Evolutionary conservation across 73 alveolate species (phyloP).

Genomic region (Stentor coeruleus): DNA sequence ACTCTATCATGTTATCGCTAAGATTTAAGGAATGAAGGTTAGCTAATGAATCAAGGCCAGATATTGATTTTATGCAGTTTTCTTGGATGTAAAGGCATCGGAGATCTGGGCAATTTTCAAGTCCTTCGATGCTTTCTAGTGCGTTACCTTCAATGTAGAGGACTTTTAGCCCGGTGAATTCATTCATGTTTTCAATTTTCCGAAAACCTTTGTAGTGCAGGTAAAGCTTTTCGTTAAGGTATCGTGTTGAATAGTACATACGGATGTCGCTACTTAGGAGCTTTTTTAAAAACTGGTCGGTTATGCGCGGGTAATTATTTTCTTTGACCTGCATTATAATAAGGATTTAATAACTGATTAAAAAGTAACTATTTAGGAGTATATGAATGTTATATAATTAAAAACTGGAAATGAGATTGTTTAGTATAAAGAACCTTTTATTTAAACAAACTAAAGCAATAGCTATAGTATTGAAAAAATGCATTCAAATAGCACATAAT

Average conservation of each 20-base stretch:
- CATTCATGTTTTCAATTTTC: slow-evolving; percentile 89
- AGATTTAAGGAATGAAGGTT: slow-evolving; percentile 72
- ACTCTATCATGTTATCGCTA: slow-evolving; percentile 71
- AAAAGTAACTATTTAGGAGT: no score
- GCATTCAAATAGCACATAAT: no score
- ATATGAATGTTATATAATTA: no score
- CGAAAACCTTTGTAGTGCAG: slow-evolving; percentile 92
- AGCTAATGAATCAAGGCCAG: slow-evolving; percentile 66
- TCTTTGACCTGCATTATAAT: not conserved
- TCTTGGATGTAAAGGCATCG: slow-evolving; percentile 79
- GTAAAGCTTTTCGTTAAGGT: slow-evolving; percentile 92
- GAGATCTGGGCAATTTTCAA: slow-evolving; percentile 64
- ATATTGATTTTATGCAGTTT: slow-evolving; percentile 78
- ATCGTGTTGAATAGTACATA: slow-evolving; percentile 89
- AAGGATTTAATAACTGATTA: not conserved
- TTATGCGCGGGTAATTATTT: slow-evolving; percentile 14
- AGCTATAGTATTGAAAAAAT: no score
- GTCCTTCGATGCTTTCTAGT: slow-evolving; percentile 71
- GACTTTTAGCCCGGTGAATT: slow-evolving; percentile 82
- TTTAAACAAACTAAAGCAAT: no score
- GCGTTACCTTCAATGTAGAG: slow-evolving; percentile 91
- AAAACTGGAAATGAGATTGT: no score
- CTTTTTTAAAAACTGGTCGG: slow-evolving; percentile 55
- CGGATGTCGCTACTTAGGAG: slow-evolving; percentile 71
- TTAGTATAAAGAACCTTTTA: no score